phyloP scores from a whole-genome alignment of 352 stramenopile genomes.

The Phytophthora multivora region DNA sequence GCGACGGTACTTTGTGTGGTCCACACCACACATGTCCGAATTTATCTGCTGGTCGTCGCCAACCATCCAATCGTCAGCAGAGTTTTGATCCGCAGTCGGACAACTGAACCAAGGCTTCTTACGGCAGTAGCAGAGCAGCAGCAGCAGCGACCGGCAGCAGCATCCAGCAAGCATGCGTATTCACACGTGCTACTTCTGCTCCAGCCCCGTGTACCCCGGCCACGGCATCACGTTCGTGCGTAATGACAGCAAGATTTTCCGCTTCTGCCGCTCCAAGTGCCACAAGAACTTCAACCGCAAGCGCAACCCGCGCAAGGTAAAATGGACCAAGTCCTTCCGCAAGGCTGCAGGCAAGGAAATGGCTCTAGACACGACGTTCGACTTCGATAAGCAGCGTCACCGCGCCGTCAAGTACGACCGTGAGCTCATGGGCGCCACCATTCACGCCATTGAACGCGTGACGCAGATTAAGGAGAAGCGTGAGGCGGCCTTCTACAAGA shows the following conservation, averaged over 20 bases:
- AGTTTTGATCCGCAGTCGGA: slow-evolving; percentile 8
- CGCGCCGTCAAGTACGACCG: slow-evolving; percentile 99
- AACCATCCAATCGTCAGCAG: slow-evolving; percentile 33
- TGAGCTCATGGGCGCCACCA: slow-evolving; percentile 98
- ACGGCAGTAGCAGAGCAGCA: slow-evolving; percentile 21
- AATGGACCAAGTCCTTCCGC: slow-evolving; percentile 99
- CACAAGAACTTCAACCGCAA: slow-evolving; percentile 99
- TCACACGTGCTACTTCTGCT: slow-evolving; percentile 99
- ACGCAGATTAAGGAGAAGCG: slow-evolving; percentile 97
- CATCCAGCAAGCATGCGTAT: slow-evolving; percentile 90
- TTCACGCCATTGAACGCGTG: slow-evolving; percentile 98
- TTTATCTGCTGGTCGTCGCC: slow-evolving; percentile 14
- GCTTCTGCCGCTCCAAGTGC: slow-evolving; percentile 99
- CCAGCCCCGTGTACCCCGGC: slow-evolving; percentile 98
- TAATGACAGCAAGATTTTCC: slow-evolving; percentile 99
- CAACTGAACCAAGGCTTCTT: slow-evolving; percentile 15
- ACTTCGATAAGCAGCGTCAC: slow-evolving; percentile 99
- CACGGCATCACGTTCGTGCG: slow-evolving; percentile 99
- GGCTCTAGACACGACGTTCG: slow-evolving; percentile 99
- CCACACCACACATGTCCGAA: neutral
- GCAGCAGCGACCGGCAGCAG: slow-evolving; percentile 5
- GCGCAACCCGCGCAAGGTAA: slow-evolving; percentile 99
- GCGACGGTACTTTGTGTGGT: slow-evolving; percentile 1
- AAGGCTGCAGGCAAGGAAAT: slow-evolving; percentile 99
- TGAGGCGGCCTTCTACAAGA: slow-evolving; percentile 97